Percentiles rank a stretch among this genome's conserved stretches.
These are phyloP conservation scores for Melocanna baccifera DNA, from an alignment of 176 grass and related monocot genomes.

Conservation along the genomic window DNA sequence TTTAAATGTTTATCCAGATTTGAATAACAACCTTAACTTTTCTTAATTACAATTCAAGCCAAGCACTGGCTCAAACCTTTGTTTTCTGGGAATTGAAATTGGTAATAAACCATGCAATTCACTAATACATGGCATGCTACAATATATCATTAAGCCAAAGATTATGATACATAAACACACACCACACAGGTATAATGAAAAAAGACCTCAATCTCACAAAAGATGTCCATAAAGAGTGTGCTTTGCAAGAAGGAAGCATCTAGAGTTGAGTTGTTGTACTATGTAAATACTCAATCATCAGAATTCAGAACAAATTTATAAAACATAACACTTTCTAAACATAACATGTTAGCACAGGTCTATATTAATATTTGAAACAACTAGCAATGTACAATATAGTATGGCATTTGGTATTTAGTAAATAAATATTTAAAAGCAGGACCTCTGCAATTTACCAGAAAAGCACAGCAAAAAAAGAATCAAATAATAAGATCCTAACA, in stretches of 20 bases:
- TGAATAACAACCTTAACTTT: background rate
- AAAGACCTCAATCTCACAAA: background rate
- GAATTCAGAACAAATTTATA: background rate
- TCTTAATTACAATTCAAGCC: background rate
- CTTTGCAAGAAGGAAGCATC: background rate
- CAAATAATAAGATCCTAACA: background rate
- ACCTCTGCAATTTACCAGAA: background rate
- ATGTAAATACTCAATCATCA: background rate
- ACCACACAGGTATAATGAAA: background rate
- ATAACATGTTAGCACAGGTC: background rate
- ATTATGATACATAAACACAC: background rate
- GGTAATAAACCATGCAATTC: background rate
- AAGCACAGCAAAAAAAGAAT: background rate
- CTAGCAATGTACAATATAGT: background rate
- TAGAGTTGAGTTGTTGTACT: background rate
- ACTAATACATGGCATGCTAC: background rate
- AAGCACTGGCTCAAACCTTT: background rate
- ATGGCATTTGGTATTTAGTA: background rate
- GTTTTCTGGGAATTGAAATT: background rate
- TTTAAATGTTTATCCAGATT: background rate
- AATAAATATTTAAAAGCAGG: background rate
- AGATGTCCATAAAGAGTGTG: background rate
- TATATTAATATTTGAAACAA: background rate
- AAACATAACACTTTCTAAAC: background rate
- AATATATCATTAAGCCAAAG: constrained; percentile 11